A percentile compares a stretch with the other conserved stretches of the same genome.
phyloP scores from a whole-genome alignment of 345 rosid genomes.

The Aquilaria malaccensis region DNA sequence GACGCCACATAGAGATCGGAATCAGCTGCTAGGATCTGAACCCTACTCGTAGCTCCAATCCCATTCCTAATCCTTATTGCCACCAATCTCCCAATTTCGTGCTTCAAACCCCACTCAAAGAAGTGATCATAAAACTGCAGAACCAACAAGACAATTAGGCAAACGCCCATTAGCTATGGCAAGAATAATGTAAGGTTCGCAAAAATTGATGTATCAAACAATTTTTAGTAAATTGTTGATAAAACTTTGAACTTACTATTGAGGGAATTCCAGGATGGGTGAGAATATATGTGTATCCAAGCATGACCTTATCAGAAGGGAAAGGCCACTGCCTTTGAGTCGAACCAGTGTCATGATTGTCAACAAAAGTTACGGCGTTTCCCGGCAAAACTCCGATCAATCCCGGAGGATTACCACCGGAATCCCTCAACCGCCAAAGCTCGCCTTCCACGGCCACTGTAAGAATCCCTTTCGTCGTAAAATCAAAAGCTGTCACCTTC shows the following conservation, averaged over 20 bases:
- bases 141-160: background rate
- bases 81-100: constrained; percentile 38
- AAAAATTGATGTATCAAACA: background rate
- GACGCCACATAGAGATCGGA: constrained; percentile 60
- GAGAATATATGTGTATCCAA: constrained; percentile 81
- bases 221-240: no score
- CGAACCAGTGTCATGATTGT: constrained; percentile 80
- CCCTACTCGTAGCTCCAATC: constrained; percentile 40
- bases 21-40: constrained; percentile 51
- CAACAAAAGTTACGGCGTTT: constrained; percentile 76
- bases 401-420: constrained; percentile 71
- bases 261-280: constrained; percentile 79
- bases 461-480: constrained; percentile 81
- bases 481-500: constrained; percentile 62
- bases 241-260: constrained; percentile 32
- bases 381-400: constrained; percentile 59
- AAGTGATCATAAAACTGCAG: constrained; percentile 81
- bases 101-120: constrained; percentile 60
- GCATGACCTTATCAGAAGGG: constrained; percentile 80
- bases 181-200: background rate
- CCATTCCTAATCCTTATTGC: constrained; percentile 35
- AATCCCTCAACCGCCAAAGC: constrained; percentile 67
- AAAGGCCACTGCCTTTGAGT: constrained; percentile 56
- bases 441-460: constrained; percentile 71
- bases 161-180: no score